Evolutionary conservation across 2,329 filamentous ascomycete genomes (phyloP).

Genomic region (Zymoseptoria crescenta): DNA sequence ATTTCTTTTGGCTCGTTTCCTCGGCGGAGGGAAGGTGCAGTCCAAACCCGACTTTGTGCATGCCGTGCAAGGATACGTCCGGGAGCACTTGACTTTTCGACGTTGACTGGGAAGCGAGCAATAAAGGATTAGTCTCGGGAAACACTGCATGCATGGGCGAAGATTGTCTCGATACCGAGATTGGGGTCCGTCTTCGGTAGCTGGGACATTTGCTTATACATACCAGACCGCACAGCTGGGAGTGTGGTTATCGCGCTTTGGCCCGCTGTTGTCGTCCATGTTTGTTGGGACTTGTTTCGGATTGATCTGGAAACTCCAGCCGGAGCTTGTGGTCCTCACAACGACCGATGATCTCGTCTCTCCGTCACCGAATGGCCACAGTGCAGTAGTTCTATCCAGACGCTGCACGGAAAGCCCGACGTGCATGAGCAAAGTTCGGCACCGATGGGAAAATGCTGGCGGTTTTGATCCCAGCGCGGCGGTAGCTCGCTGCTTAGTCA

Average conservation of each 20-base stretch:
- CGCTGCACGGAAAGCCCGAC: not conserved
- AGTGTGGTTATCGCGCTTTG: constrained; percentile 22
- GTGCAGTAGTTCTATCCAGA: not conserved
- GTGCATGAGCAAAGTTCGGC: not conserved
- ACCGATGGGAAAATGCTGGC: not conserved
- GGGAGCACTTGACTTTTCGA: constrained; percentile 22
- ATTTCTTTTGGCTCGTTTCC: constrained; percentile 15
- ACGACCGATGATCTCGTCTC: not conserved
- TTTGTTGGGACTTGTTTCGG: not conserved
- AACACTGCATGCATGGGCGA: not conserved
- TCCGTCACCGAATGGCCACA: not conserved
- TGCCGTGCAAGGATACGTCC: constrained; percentile 17
- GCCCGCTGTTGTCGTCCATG: not conserved
- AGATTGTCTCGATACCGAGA: not conserved
- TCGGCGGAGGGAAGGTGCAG: constrained; percentile 15
- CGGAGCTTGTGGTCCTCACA: not conserved
- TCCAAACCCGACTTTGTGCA: constrained; percentile 21
- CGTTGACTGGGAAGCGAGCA: constrained; percentile 3
- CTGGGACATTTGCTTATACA: not conserved
- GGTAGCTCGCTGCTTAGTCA: not conserved
- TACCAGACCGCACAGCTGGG: constrained; percentile 20
- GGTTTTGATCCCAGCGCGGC: not conserved
- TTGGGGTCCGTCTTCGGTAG: constrained; percentile 1
- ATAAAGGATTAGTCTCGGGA: not conserved
- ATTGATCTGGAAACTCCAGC: not conserved